These are phyloP conservation scores for Pestalotiopsis sp. DNA, from an alignment of 2,329 filamentous ascomycete species.

Conservation along the genomic window DNA sequence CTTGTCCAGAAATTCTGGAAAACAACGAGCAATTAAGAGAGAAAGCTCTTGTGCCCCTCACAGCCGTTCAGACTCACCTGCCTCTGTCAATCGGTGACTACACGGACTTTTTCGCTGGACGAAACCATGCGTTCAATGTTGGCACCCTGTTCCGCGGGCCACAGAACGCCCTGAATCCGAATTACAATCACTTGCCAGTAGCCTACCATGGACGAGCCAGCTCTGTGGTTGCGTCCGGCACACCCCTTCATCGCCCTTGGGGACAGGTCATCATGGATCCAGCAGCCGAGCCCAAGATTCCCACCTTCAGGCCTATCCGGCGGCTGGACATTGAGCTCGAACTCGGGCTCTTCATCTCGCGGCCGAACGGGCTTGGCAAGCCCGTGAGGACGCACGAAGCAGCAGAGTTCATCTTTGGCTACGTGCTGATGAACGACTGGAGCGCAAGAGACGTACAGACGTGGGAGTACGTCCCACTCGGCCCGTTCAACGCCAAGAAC, in stretches of 20 bases:
- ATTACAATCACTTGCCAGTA: constrained; percentile 80
- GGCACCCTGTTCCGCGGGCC: constrained; percentile 74
- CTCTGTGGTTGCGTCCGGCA: constrained; percentile 74
- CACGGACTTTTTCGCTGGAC: constrained; percentile 82
- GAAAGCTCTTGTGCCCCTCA: constrained; percentile 59
- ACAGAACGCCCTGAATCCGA: constrained; percentile 74
- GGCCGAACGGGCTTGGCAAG: constrained; percentile 63
- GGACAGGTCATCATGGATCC: constrained; percentile 70
- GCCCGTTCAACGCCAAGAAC: constrained; percentile 84
- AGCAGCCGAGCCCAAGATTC: constrained; percentile 49
- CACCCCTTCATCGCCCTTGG: constrained; percentile 69
- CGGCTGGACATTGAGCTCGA: constrained; percentile 81
- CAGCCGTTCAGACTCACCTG: constrained; percentile 66
- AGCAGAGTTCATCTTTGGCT: constrained; percentile 73
- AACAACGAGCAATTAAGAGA: constrained; percentile 62
- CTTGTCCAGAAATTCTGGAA: constrained; percentile 61
- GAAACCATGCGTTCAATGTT: constrained; percentile 72
- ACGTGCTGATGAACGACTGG: constrained; percentile 87
- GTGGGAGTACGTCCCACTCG: constrained; percentile 83
- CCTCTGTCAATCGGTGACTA: constrained; percentile 82
- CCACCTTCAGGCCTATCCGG: constrained; percentile 63
- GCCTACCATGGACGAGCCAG: constrained; percentile 81
- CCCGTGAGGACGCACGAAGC: constrained; percentile 67
- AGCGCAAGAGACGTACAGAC: constrained; percentile 79
- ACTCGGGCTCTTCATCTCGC: constrained; percentile 73